Evolutionary conservation across 805 yeast species (phyloP), one percentile per base, ranked within the genome.

Genomic region (Candida glaebosa): DNA sequence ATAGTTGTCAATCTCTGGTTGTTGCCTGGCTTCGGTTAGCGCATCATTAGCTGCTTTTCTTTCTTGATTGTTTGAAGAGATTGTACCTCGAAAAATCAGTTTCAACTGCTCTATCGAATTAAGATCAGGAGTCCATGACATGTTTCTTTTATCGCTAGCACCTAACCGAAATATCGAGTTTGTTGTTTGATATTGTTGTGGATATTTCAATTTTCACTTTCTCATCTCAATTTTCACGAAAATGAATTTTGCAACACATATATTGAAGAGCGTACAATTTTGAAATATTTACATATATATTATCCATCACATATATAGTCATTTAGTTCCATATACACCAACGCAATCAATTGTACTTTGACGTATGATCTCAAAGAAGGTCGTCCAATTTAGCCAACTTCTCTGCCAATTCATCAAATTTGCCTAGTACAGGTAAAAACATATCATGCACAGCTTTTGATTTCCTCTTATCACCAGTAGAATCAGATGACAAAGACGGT

Each of bases 1-100:
- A 61, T 91, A 91, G 60, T 87, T 87, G 52, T 84, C 84, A 50
- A 88, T 78, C 59, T 89, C 95, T 0, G 87, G 82, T 53, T 84
- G 87, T 12, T 55, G 46, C 47, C 79, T 76, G 18, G 95, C 96
- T 34, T 75, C 78, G 15, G 75, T 76, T 39, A 90, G 71, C 2
- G 90, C 87, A 34, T 77, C 80, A 45, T 84, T 85, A 10, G 97
- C 96, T 25, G 71, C 71, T 19, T 65, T 60, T 44, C 96, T 75
- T 34, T 73, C 78, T 2, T 55, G 51, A 22, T 76, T 67, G 49
- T 76, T 66, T 9, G 83, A 63, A 2, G 93, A 81, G 48, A 87
- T 69, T 2, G 95, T 79, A n/a, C 87, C 87, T 36, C 75, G 71
- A 46, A 90, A 73, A 19, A 89, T 80, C 16, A 69, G 63, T 37